Base-by-base conservation (phyloP, 164 flowering plant genomes). In the Sedum album region DNA sequence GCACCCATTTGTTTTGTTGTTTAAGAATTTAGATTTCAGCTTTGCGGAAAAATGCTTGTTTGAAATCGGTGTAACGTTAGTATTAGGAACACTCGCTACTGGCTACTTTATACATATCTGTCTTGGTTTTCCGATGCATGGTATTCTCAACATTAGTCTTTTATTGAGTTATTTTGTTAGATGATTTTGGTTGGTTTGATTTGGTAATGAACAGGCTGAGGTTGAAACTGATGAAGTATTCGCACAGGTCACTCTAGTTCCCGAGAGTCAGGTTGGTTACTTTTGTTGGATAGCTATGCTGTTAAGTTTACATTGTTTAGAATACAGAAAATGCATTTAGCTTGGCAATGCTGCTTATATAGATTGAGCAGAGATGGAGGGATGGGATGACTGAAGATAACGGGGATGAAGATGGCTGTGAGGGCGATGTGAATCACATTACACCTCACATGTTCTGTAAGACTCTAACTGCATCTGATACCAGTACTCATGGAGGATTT, bases 401-500 rank as follows among this genome's bases (percentile, higher is more conserved):
- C 18, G 75, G 60, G 5, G 85, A 79, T 6, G 86, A 87, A 51
- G 92, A 83, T 66, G 87, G 82, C 42, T 48, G 49, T 65, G 90
- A 85, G 30, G 75, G 74, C 38, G 69, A 20, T n/a, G 80, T 31
- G 23, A 89, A 81, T 76, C 70, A 82, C 1, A 75, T 74, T 1
- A 91, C 92, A 7, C 96, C 97, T 20, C 99, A 95, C 71, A 95
- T 95, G 99, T 95, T 95, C 78, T 95, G 99, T 75, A 95, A 95
- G 80, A 95, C 97, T 1, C 91, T 95, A 44, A 95, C 99, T 31
- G 97, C 99, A 66, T 95, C 99, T 23, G 99, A 95, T 76, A 95
- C 99, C 1, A 95, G 97, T 77, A 92, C 96, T n/a, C 99, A 95
- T 76, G 99, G 99, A n/a, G 99, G 97, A 18, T 95, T 95, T 77